Base-by-base conservation (phyloP, 306 rosid genomes). In the Ceratonia siliqua region DNA sequence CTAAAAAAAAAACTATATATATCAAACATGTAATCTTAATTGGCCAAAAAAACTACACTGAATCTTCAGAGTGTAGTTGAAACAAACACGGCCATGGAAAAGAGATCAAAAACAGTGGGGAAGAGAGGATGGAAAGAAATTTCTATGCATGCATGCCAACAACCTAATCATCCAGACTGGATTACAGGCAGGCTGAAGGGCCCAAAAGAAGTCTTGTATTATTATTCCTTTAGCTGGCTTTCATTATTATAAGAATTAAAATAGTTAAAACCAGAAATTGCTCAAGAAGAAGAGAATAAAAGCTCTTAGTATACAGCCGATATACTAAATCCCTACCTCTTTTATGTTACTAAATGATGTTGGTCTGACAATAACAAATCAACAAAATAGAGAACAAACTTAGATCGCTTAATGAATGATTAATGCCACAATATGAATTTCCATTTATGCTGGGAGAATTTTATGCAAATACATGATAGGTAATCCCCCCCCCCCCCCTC, bases 261-360 rank as follows among this genome's bases (percentile, higher is more conserved):
- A 35, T 64, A 63, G 62, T 71, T 71, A 39, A 70, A 74, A 68
- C 65, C 45, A 45, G 50, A 53, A 68, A 28, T 14, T 59, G 35
- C 62, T 41, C 68, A 52, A 42, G 64, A 58, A 6, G 24, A 49
- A 11, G 76, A 61, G 38, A 68, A 59, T 25, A 39, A 43, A 68
- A 50, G 33, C 61, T 63, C 21, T 28, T 22, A 38, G 22, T 27
- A 15, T 43, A 46, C 15, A 55, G 41, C 36, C 52, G 65, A 43
- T 48, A 64, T 46, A 61, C 64, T 69, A 54, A 33, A 57, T 77
- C 62, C 17, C 36, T 17, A 30, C 46, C 33, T n/a, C 20, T 70
- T 39, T 57, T 35, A 11, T 27, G 41, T 14, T 22, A 27, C 20
- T 42, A 21, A 64, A 64, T 18, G 43, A 0, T 38, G 33, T 20